A percentile compares a stretch with the other conserved stretches of the same genome.
These are phyloP conservation scores for Linderniella brevidens DNA, from an alignment of 257 asterid genomes.

Conservation along the genomic window DNA sequence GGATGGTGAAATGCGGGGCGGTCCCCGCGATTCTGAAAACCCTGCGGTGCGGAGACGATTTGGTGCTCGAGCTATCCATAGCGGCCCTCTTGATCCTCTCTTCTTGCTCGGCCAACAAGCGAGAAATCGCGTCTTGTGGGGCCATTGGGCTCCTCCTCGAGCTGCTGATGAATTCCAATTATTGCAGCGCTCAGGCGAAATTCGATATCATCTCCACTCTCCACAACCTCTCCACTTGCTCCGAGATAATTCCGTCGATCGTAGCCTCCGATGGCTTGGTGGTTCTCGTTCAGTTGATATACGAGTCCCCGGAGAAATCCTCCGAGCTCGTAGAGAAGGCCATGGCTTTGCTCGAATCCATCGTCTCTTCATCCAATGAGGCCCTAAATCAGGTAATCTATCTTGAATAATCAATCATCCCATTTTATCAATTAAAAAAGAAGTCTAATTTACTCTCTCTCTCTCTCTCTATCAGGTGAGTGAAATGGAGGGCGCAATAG, in stretches of 20 bases:
- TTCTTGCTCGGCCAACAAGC: constrained; percentile 42
- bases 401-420: background rate
- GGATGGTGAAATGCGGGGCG: constrained; percentile 35
- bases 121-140: constrained; percentile 32
- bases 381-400: constrained; percentile 22
- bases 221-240: constrained; percentile 46
- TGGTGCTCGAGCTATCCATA: constrained; percentile 27
- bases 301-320: constrained; percentile 19
- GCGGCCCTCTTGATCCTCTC: constrained; percentile 44
- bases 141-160: constrained; percentile 24
- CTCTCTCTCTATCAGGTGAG: background rate
- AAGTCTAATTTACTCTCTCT: background rate
- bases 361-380: constrained; percentile 25
- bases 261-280: constrained; percentile 25
- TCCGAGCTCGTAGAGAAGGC: constrained; percentile 38
- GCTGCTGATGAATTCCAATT: constrained; percentile 17
- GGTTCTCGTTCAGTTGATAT: constrained; percentile 18
- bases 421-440: background rate
- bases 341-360: constrained; percentile 24
- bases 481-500: constrained; percentile 16
- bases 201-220: constrained; percentile 36
- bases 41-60: constrained; percentile 20
- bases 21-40: constrained; percentile 27
- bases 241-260: constrained; percentile 21
- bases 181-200: constrained; percentile 32